These are phyloP conservation scores for Rhodotorula graminis DNA, from an alignment of 768 basidiomycete species.

Conservation along the genomic window DNA sequence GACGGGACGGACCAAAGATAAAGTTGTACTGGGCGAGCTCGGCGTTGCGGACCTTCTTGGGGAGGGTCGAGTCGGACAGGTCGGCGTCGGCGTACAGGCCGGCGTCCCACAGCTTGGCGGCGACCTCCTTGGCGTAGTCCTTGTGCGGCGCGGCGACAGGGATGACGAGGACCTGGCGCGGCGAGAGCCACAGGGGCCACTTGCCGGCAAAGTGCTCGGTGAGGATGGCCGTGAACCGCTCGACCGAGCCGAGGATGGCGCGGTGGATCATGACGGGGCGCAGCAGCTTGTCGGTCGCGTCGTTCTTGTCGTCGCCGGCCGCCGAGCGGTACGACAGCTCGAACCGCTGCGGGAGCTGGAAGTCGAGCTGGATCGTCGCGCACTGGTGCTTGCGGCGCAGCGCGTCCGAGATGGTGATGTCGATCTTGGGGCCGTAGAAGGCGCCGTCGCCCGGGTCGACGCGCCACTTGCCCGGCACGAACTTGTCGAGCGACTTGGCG, in stretches of 20 bases:
- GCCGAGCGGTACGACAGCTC: conserved; percentile 79
- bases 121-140: conserved; percentile 74
- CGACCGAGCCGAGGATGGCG: conserved; percentile 86
- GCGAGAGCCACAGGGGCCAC: conserved; percentile 99
- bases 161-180: conserved; percentile 90
- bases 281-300: conserved; percentile 48
- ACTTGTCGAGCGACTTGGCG: conserved; percentile 71
- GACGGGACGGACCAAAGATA: conserved; percentile 67
- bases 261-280: conserved; percentile 98
- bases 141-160: conserved; percentile 88
- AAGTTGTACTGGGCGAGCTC: conserved; percentile 98
- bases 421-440: conserved; percentile 99
- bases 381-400: conserved; percentile 92
- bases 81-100: conserved; percentile 90
- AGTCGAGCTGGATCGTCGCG: conserved; percentile 97
- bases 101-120: conserved; percentile 59
- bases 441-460: conserved; percentile 95
- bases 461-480: conserved; percentile 83
- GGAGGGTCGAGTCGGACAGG: conserved; percentile 82
- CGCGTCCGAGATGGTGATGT: conserved; percentile 92
- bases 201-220: conserved; percentile 97
- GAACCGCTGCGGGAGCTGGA: conserved; percentile 95
- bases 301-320: conserved; percentile 58
- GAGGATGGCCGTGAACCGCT: conserved; percentile 93
- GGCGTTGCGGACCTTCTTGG: conserved; percentile 95